A percentile compares a stretch with the other conserved stretches of the same genome.
These are phyloP conservation scores for Ophiocordyceps camponoti-floridani DNA, from an alignment of 2,329 filamentous ascomycete genomes.

Conservation along the genomic window DNA sequence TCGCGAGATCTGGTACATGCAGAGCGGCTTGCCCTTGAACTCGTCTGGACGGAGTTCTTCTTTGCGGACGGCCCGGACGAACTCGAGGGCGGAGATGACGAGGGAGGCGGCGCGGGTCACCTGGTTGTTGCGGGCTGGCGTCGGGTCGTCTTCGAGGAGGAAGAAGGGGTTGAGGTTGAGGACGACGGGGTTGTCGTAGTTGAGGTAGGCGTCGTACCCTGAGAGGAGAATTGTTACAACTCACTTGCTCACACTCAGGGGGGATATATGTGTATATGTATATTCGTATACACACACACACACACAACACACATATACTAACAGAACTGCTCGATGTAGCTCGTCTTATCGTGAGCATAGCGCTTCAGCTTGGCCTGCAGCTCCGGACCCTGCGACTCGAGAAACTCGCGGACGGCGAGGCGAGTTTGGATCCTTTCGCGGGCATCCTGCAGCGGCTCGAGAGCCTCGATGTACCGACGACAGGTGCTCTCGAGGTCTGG, in stretches of 20 bases:
- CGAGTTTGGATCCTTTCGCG: slow-evolving; percentile 73
- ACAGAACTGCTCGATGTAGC: slow-evolving; percentile 99
- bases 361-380: slow-evolving; percentile 79
- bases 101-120: slow-evolving; percentile 87
- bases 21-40: slow-evolving; percentile 65
- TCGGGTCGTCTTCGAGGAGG: slow-evolving; percentile 90
- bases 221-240: too few relatives aligned
- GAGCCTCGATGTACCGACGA: slow-evolving; percentile 58
- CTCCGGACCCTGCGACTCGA: slow-evolving; percentile 62
- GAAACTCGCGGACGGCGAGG: slow-evolving; percentile 65
- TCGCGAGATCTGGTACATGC: slow-evolving; percentile 96
- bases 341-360: slow-evolving; percentile 80
- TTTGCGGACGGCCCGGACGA: slow-evolving; percentile 79
- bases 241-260: too few relatives aligned
- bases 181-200: slow-evolving; percentile 94
- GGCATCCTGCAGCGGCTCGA: slow-evolving; percentile 63
- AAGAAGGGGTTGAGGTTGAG: slow-evolving; percentile 97
- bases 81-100: slow-evolving; percentile 75
- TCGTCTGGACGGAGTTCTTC: slow-evolving; percentile 87
- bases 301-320: too few relatives aligned
- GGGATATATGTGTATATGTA: too few relatives aligned
- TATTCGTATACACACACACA: too few relatives aligned
- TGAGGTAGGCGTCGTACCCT: slow-evolving; percentile 99
- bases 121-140: slow-evolving; percentile 88
- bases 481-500: slow-evolving; percentile 68